Evolutionary conservation across 148 eudicot species (phyloP).

Genomic region (Heliosperma pusillum): DNA sequence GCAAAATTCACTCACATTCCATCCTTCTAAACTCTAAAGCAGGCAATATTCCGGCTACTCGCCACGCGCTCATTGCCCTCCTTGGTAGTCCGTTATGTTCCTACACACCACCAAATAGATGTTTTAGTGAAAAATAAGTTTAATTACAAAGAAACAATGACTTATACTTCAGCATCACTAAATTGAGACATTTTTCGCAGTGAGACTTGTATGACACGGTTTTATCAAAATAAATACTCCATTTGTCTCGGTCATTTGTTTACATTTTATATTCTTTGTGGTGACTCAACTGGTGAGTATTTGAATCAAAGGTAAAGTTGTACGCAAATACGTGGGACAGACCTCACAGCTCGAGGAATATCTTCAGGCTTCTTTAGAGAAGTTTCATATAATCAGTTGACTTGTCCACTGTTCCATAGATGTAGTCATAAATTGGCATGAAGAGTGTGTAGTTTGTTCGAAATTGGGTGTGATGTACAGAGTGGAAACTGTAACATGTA

Average conservation of each 20-base stretch:
- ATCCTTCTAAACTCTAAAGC: constrained; percentile 53
- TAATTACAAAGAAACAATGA: too few species aligned
- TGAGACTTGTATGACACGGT: too few species aligned
- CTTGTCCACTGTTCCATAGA: constrained; percentile 62
- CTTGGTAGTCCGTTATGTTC: constrained; percentile 72
- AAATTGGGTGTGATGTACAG: constrained; percentile 77
- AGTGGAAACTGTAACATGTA: constrained; percentile 50
- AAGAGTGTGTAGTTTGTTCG: constrained; percentile 75
- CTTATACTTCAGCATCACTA: too few species aligned
- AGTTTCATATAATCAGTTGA: constrained; percentile 49
- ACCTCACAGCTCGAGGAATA: constrained; percentile 67
- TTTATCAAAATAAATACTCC: background rate
- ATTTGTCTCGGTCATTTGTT: too few species aligned
- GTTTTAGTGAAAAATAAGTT: too few species aligned
- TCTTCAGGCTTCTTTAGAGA: constrained; percentile 45
- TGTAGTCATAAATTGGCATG: constrained; percentile 79
- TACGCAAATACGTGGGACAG: too few species aligned
- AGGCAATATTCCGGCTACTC: constrained; percentile 54
- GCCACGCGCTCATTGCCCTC: constrained; percentile 52
- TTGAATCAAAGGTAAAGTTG: too few species aligned
- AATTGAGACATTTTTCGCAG: too few species aligned
- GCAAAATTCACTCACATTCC: constrained; percentile 47
- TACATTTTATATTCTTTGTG: too few species aligned
- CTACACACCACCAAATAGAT: background rate
- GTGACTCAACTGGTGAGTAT: too few species aligned